These are phyloP conservation scores for Penicillium griseofulvum DNA, from an alignment of 2,329 filamentous ascomycete genomes.

Conservation along the genomic window DNA sequence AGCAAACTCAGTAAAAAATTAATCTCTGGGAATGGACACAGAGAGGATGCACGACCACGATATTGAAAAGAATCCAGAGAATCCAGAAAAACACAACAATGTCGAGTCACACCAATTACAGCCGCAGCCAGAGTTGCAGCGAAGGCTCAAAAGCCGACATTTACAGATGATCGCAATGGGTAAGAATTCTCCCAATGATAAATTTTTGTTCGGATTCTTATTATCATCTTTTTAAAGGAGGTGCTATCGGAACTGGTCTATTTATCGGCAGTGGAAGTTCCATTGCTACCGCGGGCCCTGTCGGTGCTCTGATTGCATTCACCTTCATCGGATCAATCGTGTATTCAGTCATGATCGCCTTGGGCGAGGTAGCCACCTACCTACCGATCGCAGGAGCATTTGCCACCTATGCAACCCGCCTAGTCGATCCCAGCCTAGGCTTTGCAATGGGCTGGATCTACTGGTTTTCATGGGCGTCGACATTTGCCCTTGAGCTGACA, in stretches of 20 bases:
- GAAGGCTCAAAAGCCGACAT: slow-evolving; percentile 8
- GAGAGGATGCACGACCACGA: not conserved
- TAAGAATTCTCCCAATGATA: not conserved
- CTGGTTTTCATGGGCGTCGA: slow-evolving; percentile 68
- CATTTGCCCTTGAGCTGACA: slow-evolving; percentile 7
- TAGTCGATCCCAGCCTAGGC: slow-evolving; percentile 5
- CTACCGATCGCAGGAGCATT: slow-evolving; percentile 6
- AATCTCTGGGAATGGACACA: not conserved
- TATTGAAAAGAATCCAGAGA: not conserved
- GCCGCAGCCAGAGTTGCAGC: slow-evolving; percentile 3
- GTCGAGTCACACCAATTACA: not conserved
- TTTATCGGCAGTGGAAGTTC: slow-evolving; percentile 8
- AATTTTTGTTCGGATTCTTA: not conserved
- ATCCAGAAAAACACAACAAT: slow-evolving; percentile 2
- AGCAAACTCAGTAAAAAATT: not conserved
- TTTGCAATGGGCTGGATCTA: slow-evolving; percentile 11
- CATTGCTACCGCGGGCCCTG: slow-evolving; percentile 3
- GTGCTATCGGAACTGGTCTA: slow-evolving; percentile 5
- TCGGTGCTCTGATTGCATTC: slow-evolving; percentile 5
- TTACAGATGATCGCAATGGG: slow-evolving; percentile 11
- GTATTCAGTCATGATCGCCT: slow-evolving; percentile 7
- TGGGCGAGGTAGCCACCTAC: slow-evolving; percentile 9
- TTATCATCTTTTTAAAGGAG: not conserved
- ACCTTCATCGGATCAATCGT: slow-evolving; percentile 7
- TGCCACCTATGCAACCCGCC: slow-evolving; percentile 4